phyloP scores from a whole-genome alignment of 495 filamentous ascomycete species.

The Podospora appendiculata region DNA sequence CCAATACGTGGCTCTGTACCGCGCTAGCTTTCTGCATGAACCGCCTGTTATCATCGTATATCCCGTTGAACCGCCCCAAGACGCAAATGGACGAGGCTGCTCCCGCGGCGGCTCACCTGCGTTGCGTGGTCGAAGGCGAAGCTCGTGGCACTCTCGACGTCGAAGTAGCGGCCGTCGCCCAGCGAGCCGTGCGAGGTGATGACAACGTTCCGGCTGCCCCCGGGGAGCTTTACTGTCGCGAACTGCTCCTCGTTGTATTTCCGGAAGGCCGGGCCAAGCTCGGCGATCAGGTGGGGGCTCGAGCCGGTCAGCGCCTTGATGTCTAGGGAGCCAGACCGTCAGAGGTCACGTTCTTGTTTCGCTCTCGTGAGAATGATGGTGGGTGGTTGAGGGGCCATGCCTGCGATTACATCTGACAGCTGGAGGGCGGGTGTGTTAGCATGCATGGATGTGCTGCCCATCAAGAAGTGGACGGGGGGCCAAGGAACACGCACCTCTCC shows the following conservation, averaged over 20 bases:
- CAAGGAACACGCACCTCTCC: constrained; percentile 67
- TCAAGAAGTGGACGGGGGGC: background rate
- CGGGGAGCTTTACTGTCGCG: constrained; percentile 78
- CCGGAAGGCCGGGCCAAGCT: constrained; percentile 76
- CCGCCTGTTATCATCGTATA: background rate
- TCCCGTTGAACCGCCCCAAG: background rate
- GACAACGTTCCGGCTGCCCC: constrained; percentile 74
- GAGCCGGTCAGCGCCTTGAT: constrained; percentile 79
- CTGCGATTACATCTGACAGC: constrained; percentile 85
- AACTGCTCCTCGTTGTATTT: constrained; percentile 97
- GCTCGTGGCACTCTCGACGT: constrained; percentile 75
- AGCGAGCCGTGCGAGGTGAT: constrained; percentile 79
- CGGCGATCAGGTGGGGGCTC: constrained; percentile 55
- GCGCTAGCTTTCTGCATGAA: constrained; percentile 59
- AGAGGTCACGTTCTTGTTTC: constrained; percentile 1
- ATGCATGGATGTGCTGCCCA: too few species aligned
- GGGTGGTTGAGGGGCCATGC: constrained; percentile 33
- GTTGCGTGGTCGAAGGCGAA: constrained; percentile 82
- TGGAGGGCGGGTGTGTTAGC: constrained; percentile 21
- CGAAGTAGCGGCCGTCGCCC: constrained; percentile 75
- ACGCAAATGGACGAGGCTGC: background rate
- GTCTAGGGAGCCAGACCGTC: constrained; percentile 43
- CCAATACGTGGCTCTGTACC: constrained; percentile 71
- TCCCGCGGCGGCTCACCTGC: constrained; percentile 47
- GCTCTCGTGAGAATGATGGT: background rate